Percentiles rank a stretch among this genome's conserved stretches.
Conservation (phyloP, 768 basidiomycete species). For the Panaeolus papilionaceus region DNA sequence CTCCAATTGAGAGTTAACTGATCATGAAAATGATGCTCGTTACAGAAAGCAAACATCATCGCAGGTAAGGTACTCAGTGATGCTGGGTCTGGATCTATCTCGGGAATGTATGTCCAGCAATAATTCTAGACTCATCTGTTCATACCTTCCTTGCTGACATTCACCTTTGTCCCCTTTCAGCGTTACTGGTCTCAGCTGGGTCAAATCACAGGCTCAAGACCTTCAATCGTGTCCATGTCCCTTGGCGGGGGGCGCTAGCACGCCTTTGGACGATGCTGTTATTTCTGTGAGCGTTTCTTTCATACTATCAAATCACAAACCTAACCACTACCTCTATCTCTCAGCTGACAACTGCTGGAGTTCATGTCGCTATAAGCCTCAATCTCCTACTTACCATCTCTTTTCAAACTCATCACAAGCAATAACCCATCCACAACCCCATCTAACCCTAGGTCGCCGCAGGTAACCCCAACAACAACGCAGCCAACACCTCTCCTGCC, state of each 20-base stretch:
- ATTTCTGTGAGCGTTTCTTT: slow-evolving; percentile 28
- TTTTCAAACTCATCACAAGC: no score
- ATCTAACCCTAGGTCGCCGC: slow-evolving; percentile 33
- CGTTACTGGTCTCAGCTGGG: slow-evolving; percentile 33
- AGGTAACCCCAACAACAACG: slow-evolving; percentile 41
- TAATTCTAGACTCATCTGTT: no score
- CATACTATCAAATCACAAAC: no score
- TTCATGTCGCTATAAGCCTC: slow-evolving; percentile 34
- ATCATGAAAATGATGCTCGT: background rate
- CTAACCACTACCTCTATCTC: background rate
- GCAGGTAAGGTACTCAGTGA: slow-evolving; percentile 49
- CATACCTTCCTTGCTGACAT: background rate
- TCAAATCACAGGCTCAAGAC: slow-evolving; percentile 25
- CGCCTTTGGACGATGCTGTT: slow-evolving; percentile 40
- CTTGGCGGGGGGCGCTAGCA: slow-evolving; percentile 37
- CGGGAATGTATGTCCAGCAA: slow-evolving; percentile 24
- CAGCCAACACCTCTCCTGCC: slow-evolving; percentile 40
- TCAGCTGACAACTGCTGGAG: slow-evolving; percentile 35
- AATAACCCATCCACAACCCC: slow-evolving; percentile 9
- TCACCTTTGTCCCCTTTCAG: slow-evolving; percentile 2
- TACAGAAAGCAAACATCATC: slow-evolving; percentile 36
- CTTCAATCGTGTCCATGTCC: slow-evolving; percentile 40
- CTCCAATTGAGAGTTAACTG: background rate
- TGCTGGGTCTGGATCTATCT: slow-evolving; percentile 32
- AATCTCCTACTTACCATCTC: background rate